phyloP scores from a whole-genome alignment of 805 yeast species.

The Isabelozyma gotoi region DNA sequence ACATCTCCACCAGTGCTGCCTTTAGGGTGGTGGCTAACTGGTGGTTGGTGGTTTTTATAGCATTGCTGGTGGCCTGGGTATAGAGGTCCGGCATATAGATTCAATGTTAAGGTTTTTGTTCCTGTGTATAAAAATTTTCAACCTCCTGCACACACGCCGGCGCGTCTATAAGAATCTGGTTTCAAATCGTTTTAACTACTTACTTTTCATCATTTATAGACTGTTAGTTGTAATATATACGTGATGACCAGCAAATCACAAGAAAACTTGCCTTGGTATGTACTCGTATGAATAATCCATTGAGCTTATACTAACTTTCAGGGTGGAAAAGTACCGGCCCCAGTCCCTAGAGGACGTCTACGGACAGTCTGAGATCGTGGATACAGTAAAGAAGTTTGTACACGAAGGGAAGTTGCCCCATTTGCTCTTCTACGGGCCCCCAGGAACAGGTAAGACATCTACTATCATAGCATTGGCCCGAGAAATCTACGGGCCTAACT shows the following conservation, averaged over 20 bases:
- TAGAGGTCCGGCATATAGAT: neutral
- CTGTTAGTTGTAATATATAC: neutral
- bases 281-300: constrained; percentile 1
- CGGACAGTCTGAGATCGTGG: constrained; percentile 86
- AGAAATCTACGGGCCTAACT: constrained; percentile 80
- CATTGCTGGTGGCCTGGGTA: constrained; percentile 1
- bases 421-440: constrained; percentile 90
- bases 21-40: constrained; percentile 9
- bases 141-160: neutral
- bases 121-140: neutral
- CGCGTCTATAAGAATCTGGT: neutral
- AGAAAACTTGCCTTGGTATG: constrained; percentile 62
- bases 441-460: constrained; percentile 92
- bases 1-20: constrained; percentile 7
- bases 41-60: constrained; percentile 8
- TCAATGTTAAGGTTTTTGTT: too few relatives aligned
- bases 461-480: constrained; percentile 84
- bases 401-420: constrained; percentile 86
- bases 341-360: constrained; percentile 77
- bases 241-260: constrained; percentile 9
- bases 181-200: too few relatives aligned
- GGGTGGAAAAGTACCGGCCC: constrained; percentile 97
- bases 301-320: constrained; percentile 5
- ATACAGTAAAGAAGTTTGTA: constrained; percentile 82
- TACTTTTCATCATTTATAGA: neutral